Percentiles rank a stretch among this genome's conserved stretches.
Evolutionary conservation across 192 early-diverging fungal genomes (phyloP).

Genomic region (Lunasporangiospora selenospora): DNA sequence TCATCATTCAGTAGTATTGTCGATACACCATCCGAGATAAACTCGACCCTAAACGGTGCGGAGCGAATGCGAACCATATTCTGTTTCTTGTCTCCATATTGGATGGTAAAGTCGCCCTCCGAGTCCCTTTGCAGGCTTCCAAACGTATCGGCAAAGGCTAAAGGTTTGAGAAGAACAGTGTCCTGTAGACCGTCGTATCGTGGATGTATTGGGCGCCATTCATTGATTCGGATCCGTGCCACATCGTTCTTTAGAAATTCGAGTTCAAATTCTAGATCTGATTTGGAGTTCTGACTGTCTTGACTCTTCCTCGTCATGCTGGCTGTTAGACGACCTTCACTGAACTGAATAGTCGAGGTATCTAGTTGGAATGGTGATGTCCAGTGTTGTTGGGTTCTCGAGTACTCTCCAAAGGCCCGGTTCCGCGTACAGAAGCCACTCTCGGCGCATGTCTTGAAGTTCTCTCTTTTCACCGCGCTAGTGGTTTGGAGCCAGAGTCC

Average conservation of each 20-base stretch:
- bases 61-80: constrained; percentile 51
- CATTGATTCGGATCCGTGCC: constrained; percentile 63
- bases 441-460: constrained; percentile 88
- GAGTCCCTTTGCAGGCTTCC: constrained; percentile 5
- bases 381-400: constrained; percentile 2
- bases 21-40: constrained; percentile 53
- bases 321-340: constrained; percentile 52
- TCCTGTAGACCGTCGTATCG: constrained; percentile 67
- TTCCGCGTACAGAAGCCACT: constrained; percentile 86
- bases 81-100: constrained; percentile 34
- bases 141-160: constrained; percentile 4
- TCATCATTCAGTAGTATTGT: constrained; percentile 78
- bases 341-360: constrained; percentile 56
- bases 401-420: constrained; percentile 71
- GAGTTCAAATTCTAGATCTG: constrained; percentile 54
- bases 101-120: constrained; percentile 21
- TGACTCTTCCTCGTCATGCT: constrained; percentile 56
- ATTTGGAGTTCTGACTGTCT: constrained; percentile 35
- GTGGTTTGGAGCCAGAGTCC: too few relatives aligned
- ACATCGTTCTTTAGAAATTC: constrained; percentile 56
- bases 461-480: constrained; percentile 72
- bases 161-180: constrained; percentile 49
- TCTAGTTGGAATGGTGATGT: constrained; percentile 66
- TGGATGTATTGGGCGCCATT: constrained; percentile 64
- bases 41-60: constrained; percentile 61